Conservation (phyloP, 176 grass and related monocot genomes). For the Olyra latifolia region DNA sequence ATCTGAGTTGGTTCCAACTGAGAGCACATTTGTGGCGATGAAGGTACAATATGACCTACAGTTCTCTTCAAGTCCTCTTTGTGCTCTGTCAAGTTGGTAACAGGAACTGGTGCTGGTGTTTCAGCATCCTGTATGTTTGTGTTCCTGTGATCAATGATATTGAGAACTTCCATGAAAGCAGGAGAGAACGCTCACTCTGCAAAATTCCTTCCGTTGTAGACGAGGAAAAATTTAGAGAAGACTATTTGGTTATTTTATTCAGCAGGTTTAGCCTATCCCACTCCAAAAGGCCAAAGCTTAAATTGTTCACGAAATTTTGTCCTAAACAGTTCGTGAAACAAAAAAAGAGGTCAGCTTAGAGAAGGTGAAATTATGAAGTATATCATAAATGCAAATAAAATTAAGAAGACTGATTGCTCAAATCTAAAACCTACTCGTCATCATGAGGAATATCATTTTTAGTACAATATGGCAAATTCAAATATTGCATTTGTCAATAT, state of each 20-base stretch:
- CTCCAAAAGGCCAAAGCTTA: not conserved
- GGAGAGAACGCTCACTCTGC: not conserved
- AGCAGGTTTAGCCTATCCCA: constrained; percentile 2
- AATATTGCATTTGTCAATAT: not conserved
- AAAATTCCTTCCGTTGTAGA: constrained; percentile 21
- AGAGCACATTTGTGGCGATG: not conserved
- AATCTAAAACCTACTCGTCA: not conserved
- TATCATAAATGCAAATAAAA: not conserved
- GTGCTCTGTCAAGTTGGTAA: constrained; percentile 25
- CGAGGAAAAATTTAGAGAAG: constrained; percentile 9
- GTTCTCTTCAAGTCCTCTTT: not conserved
- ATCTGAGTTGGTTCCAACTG: not conserved
- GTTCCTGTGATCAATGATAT: constrained; percentile 14
- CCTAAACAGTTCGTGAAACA: constrained; percentile 22
- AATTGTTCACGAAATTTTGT: not conserved
- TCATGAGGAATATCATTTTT: not conserved
- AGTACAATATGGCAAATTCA: not conserved
- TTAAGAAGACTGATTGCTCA: not conserved
- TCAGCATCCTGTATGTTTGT: not conserved
- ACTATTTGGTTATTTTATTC: constrained; percentile 15
- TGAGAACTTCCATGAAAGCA: constrained; percentile 34
- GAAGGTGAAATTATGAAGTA: not conserved
- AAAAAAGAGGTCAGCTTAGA: not conserved
- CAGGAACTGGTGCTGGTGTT: constrained; percentile 10
- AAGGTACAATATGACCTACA: constrained; percentile 1